Conservation (phyloP, 129 eudicot genomes). For the Silybum marianum region DNA sequence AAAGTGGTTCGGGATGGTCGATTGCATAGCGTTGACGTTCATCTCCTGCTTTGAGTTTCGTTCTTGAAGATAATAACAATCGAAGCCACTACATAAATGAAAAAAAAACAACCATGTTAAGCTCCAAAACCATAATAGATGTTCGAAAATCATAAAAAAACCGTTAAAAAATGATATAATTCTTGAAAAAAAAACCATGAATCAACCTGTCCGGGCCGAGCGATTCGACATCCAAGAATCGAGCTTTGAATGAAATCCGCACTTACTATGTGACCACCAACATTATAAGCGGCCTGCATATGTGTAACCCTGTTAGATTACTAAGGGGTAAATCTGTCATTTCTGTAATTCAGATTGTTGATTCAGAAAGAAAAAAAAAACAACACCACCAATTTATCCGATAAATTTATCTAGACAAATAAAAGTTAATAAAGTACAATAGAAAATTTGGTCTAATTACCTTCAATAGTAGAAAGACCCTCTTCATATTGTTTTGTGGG, state of each 20-base stretch:
- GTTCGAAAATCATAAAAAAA: neutral
- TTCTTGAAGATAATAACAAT: slow-evolving; percentile 64
- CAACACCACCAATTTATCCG: no score
- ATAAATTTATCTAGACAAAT: no score
- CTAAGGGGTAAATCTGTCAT: no score
- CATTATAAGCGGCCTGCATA: slow-evolving; percentile 84
- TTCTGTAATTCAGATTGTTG: no score
- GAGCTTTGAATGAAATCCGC: slow-evolving; percentile 83
- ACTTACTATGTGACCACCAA: slow-evolving; percentile 88
- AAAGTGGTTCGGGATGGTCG: slow-evolving; percentile 81
- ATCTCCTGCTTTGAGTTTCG: slow-evolving; percentile 83
- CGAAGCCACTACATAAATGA: slow-evolving; percentile 69
- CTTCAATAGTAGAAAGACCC: slow-evolving; percentile 80
- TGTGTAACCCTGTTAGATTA: neutral
- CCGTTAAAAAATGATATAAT: neutral
- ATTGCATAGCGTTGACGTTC: slow-evolving; percentile 72
- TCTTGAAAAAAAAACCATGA: neutral
- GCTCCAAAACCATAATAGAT: neutral
- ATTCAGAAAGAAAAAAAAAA: no score
- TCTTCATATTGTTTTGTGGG: slow-evolving; percentile 89
- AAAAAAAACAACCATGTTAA: neutral
- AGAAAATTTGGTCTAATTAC: no score
- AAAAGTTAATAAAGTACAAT: neutral
- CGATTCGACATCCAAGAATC: slow-evolving; percentile 82
- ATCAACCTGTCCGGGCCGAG: slow-evolving; percentile 95